Percentiles rank a stretch among this genome's conserved stretches.
Conservation (phyloP, 2,329 filamentous ascomycete genomes). For the Knoxdaviesia proteae region DNA sequence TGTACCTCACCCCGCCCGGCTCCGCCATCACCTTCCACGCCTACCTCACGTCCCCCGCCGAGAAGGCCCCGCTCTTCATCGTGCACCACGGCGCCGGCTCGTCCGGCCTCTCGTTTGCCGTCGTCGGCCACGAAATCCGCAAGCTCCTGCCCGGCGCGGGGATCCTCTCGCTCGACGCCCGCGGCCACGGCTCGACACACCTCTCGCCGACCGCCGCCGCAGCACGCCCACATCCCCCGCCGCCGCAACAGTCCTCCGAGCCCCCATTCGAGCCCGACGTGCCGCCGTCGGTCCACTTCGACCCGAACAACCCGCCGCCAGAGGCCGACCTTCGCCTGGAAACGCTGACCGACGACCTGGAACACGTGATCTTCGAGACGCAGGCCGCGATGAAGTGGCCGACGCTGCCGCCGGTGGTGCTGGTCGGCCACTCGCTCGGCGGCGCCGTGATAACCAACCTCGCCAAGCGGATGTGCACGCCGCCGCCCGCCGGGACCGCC, state of each 20-base stretch:
- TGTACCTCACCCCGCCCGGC: slow-evolving; percentile 40
- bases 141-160: slow-evolving; percentile 62
- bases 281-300: background rate
- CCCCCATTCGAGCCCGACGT: slow-evolving; percentile 4
- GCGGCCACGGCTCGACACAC: slow-evolving; percentile 64
- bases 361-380: slow-evolving; percentile 47
- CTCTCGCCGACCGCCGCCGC: slow-evolving; percentile 12
- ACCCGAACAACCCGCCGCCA: background rate
- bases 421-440: slow-evolving; percentile 83
- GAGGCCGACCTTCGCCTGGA: slow-evolving; percentile 47
- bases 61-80: slow-evolving; percentile 64
- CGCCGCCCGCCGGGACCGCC: too few species aligned
- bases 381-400: slow-evolving; percentile 51
- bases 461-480: slow-evolving; percentile 24
- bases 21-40: slow-evolving; percentile 50
- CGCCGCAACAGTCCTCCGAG: too few species aligned
- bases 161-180: slow-evolving; percentile 65
- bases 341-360: slow-evolving; percentile 53
- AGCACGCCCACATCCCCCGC: slow-evolving; percentile 4
- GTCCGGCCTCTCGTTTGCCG: slow-evolving; percentile 77
- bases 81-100: slow-evolving; percentile 91
- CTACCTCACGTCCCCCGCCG: slow-evolving; percentile 67
- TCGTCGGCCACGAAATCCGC: slow-evolving; percentile 56
- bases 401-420: slow-evolving; percentile 49
- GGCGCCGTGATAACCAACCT: slow-evolving; percentile 79